Evolutionary conservation across 2,329 filamentous ascomycete genomes (phyloP).

Genomic region (Ophiostoma tasmaniense): DNA sequence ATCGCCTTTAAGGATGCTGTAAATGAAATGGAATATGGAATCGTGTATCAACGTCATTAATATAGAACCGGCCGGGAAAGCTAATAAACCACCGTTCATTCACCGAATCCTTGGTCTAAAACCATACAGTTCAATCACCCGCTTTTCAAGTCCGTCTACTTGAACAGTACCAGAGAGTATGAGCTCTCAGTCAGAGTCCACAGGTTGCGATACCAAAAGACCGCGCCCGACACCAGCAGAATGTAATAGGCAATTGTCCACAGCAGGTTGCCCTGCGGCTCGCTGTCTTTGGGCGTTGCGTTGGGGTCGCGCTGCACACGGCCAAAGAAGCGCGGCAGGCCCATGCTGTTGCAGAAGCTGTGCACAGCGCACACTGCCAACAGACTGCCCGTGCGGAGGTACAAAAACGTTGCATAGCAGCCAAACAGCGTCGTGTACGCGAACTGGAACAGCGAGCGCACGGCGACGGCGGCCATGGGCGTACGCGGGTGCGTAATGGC

Average conservation of each 20-base stretch:
- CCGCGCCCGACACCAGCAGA: constrained; percentile 62
- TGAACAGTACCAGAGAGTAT: constrained; percentile 35
- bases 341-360: constrained; percentile 86
- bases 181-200: constrained; percentile 62
- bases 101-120: not conserved
- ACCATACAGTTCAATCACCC: not conserved
- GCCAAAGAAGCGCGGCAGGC: constrained; percentile 80
- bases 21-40: not conserved
- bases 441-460: constrained; percentile 75
- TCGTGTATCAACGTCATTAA: not conserved
- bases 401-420: constrained; percentile 85
- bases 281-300: not conserved
- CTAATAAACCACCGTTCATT: not conserved
- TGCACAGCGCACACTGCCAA: constrained; percentile 69
- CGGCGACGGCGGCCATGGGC: constrained; percentile 51
- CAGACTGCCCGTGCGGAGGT: constrained; percentile 74
- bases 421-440: constrained; percentile 88
- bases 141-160: not conserved
- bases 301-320: constrained; percentile 44
- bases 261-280: constrained; percentile 25
- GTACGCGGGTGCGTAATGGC: constrained; percentile 67
- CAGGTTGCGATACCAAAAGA: constrained; percentile 61
- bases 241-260: constrained; percentile 78
- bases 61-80: not conserved
- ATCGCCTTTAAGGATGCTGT: not conserved